These are phyloP conservation scores for Stevia rebaudiana DNA, from an alignment of 140 eudicot species.

Conservation along the genomic window DNA sequence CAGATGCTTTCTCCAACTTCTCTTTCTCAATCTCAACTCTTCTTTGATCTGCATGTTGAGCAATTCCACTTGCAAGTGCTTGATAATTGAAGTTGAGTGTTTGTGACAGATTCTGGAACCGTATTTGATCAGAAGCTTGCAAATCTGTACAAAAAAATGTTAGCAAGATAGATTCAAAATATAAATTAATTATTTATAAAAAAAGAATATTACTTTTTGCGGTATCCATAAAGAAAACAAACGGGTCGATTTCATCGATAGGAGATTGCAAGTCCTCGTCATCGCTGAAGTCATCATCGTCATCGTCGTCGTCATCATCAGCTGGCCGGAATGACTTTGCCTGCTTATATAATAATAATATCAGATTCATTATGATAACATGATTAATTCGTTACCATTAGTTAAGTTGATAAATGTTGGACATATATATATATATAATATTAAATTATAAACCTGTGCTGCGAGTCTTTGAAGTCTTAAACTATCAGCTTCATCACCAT, in stretches of 20 bases:
- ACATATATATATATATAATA: too few relatives aligned
- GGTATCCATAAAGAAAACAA: slow-evolving; percentile 47
- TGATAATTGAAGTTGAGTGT: slow-evolving; percentile 64
- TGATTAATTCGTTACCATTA: neutral
- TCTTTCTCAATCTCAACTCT: slow-evolving; percentile 64
- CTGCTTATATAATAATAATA: too few relatives aligned
- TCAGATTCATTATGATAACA: neutral
- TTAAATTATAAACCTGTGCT: slow-evolving; percentile 70
- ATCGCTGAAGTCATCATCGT: slow-evolving; percentile 72
- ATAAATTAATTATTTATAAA: neutral
- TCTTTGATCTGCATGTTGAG: slow-evolving; percentile 79
- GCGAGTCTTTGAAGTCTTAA: slow-evolving; percentile 54
- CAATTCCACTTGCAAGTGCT: slow-evolving; percentile 67
- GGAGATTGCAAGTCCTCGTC: slow-evolving; percentile 83
- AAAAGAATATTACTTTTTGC: slow-evolving; percentile 34
- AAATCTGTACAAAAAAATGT: slow-evolving; percentile 31
- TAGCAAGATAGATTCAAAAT: neutral
- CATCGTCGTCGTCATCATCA: slow-evolving; percentile 58
- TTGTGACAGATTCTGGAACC: slow-evolving; percentile 71
- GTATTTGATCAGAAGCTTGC: slow-evolving; percentile 67
- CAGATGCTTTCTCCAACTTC: slow-evolving; percentile 42
- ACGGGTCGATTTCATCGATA: slow-evolving; percentile 77
- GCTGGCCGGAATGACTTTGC: slow-evolving; percentile 57
- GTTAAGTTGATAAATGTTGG: neutral
- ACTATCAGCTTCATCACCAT: slow-evolving; percentile 68